Evolutionary conservation across 2,329 filamentous ascomycete genomes (phyloP), one percentile per base, ranked within the genome.

Genomic region (Rhynchosporium graminicola): DNA sequence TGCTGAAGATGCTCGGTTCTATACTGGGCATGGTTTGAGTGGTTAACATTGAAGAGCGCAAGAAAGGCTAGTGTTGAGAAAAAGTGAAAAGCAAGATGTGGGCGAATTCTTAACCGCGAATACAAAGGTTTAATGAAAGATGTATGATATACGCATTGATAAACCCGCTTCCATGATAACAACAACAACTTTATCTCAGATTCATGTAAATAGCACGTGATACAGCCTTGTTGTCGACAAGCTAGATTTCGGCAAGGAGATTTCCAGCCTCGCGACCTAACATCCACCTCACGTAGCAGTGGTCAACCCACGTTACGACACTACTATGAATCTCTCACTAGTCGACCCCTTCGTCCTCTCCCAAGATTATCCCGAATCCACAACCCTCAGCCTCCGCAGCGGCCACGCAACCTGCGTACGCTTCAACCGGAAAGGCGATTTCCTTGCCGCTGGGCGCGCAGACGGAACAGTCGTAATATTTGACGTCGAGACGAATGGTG

Each of bases 391-490:
- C 62, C 88, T 99, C 67, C 90, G 94, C 57, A 86, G 83, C 47
- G 84, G 85, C 31, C 85, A 88, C 77, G 83, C 85, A 63, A 86
- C 84, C 69, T 86, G 83, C 72, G 78, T 88, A 65, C 91, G 94
- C 68, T 99, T 99, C 83, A 97, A 94, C 74, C 91, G 92, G 74
- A 91, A 88, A 74, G 95, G 95, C 76, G 94, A 99, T 77, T 93
- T 95, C 71, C 87, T 99, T 67, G 95, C 95, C 50, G 96, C 93
- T 36, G 95, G 95, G 67, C 88, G 95, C 74, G 91, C 92, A 65
- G 95, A 99, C 78, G 95, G 95, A 69, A 95, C 92, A 4, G 90
- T 99, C 46, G 91, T 96, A 60, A 90, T 99, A 52, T 99, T 96
- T 83, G 95, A 99, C 74, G 86, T 98, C 56, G 96, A 99, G 77